Conservation (phyloP, 768 basidiomycete genomes). For the Amanita phalloides region DNA sequence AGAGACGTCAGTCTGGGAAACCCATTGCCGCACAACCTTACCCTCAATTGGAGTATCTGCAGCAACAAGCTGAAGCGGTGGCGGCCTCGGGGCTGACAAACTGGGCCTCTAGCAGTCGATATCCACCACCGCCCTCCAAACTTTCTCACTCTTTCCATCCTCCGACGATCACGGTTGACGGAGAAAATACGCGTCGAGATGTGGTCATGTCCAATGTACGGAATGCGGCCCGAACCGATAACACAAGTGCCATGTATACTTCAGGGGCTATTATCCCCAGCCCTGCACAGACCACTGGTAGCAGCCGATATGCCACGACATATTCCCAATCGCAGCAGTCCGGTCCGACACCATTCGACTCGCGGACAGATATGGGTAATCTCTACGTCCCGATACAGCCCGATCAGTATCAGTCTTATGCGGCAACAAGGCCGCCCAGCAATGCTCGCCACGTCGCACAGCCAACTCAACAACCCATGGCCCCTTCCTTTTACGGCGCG, state of each 20-base stretch:
- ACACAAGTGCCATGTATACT: constrained; percentile 30
- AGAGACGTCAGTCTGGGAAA: constrained; percentile 73
- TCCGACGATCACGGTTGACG: constrained; percentile 55
- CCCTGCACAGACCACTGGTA: constrained; percentile 60
- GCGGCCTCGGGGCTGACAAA: constrained; percentile 47
- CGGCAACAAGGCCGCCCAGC: constrained; percentile 22
- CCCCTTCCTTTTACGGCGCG: constrained; percentile 63
- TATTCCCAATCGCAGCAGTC: constrained; percentile 38
- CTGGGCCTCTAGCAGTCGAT: constrained; percentile 42
- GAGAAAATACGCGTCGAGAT: constrained; percentile 44
- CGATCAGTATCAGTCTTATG: constrained; percentile 60
- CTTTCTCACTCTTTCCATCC: constrained; percentile 60
- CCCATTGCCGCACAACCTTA: constrained; percentile 65
- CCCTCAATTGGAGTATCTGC: constrained; percentile 83
- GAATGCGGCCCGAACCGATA: constrained; percentile 44
- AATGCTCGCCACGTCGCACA: constrained; percentile 36
- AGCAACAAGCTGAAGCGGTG: constrained; percentile 86
- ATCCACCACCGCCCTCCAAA: constrained; percentile 55
- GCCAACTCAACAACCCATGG: constrained; percentile 43
- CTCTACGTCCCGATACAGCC: constrained; percentile 80
- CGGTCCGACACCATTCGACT: constrained; percentile 37
- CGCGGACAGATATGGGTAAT: constrained; percentile 53
- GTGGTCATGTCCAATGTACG: constrained; percentile 78
- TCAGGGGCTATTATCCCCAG: constrained; percentile 49
- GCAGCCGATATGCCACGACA: constrained; percentile 49